phyloP scores from a whole-genome alignment of 495 filamentous ascomycete genomes.

The Hyaloscypha hepaticicola region DNA sequence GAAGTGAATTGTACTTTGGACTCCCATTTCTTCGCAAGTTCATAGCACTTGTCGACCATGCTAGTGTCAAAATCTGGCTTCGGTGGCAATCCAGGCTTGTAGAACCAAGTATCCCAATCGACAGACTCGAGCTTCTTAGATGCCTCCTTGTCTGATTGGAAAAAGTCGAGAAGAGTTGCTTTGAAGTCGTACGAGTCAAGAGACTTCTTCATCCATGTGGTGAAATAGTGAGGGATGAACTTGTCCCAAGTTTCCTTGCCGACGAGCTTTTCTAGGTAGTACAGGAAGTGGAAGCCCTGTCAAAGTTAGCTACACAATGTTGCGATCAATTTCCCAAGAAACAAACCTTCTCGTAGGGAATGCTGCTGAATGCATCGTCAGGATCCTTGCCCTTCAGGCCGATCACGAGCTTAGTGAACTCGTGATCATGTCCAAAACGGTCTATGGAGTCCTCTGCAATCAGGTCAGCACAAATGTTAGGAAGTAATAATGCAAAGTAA shows the following conservation, averaged over 20 bases:
- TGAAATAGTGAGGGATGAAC: constrained; percentile 95
- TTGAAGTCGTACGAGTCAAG: constrained; percentile 94
- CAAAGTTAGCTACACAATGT: background rate
- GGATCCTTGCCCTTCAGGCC: constrained; percentile 88
- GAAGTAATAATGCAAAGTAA: constrained; percentile 42
- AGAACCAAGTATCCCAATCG: constrained; percentile 90
- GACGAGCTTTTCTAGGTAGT: constrained; percentile 78
- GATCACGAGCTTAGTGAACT: constrained; percentile 88
- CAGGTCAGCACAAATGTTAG: constrained; percentile 20
- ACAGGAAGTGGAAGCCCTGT: constrained; percentile 77
- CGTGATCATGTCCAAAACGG: constrained; percentile 74
- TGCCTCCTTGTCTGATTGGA: constrained; percentile 62
- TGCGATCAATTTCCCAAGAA: background rate
- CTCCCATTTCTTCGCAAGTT: constrained; percentile 78
- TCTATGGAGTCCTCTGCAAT: constrained; percentile 66
- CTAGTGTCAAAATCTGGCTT: constrained; percentile 90
- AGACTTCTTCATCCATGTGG: constrained; percentile 73
- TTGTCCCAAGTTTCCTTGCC: constrained; percentile 85
- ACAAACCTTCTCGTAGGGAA: constrained; percentile 70
- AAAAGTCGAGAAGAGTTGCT: constrained; percentile 81
- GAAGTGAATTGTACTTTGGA: constrained; percentile 23
- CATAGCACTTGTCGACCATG: constrained; percentile 81
- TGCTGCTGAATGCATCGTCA: constrained; percentile 87
- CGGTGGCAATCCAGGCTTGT: constrained; percentile 77
- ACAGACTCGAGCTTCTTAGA: constrained; percentile 64